Conservation (phyloP, 2,329 filamentous ascomycete genomes). For the Aurifilum marmelostoma region DNA sequence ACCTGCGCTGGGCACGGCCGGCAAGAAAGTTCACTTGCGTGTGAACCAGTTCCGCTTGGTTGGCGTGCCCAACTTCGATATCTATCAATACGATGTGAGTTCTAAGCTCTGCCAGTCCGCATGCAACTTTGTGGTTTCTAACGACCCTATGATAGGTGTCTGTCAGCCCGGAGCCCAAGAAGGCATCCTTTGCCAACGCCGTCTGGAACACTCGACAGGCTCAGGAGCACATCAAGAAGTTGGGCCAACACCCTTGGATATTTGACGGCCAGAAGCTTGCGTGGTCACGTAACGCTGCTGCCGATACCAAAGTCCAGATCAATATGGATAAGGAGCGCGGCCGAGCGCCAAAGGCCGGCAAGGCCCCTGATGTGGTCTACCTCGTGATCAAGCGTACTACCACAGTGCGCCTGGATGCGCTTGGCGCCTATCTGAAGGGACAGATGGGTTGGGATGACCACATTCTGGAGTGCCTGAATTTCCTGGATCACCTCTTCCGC, state of each 20-base stretch:
- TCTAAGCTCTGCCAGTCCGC: not conserved
- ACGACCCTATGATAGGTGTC: constrained; percentile 55
- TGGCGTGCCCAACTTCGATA: constrained; percentile 59
- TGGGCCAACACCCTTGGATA: constrained; percentile 59
- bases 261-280: constrained; percentile 85
- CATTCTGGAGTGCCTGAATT: constrained; percentile 80
- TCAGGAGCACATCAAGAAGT: constrained; percentile 51
- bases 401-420: constrained; percentile 66
- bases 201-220: constrained; percentile 72
- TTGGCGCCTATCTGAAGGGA: constrained; percentile 68
- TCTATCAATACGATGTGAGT: constrained; percentile 87
- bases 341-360: constrained; percentile 37
- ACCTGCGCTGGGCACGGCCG: constrained; percentile 60
- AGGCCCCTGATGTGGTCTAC: constrained; percentile 54
- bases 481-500: constrained; percentile 86
- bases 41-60: constrained; percentile 78
- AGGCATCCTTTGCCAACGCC: constrained; percentile 67
- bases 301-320: constrained; percentile 59
- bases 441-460: constrained; percentile 63
- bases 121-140: constrained; percentile 27
- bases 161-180: constrained; percentile 65
- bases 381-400: constrained; percentile 68
- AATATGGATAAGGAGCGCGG: constrained; percentile 71
- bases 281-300: constrained; percentile 61
- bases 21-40: constrained; percentile 56